Evolutionary conservation across 2,329 filamentous ascomycete species (phyloP), one percentile per base, ranked within the genome.

Genomic region (Penicillium sclerotigenum): DNA sequence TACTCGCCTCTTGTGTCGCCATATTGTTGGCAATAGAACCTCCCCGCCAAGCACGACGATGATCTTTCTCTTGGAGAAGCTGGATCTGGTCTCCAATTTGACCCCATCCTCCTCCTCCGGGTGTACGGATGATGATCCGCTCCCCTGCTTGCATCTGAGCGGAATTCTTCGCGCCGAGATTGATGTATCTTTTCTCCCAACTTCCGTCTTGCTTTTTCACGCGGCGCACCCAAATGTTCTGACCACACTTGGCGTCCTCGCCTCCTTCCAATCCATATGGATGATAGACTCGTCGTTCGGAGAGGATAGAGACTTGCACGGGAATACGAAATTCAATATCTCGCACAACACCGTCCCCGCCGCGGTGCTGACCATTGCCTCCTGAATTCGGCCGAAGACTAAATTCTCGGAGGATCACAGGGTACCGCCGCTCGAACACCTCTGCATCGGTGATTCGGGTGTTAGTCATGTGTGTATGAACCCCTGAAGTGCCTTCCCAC

Each of bases 381-480:
- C 84, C 86, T 33, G 83, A 87, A 0, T 83, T 85, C 1, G 74
- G 62, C 1, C 89, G 75, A 10, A 93, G 75, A 13, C 81, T 80
- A 70, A 92, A 93, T 62, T 88, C 82, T 6, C 86, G 79, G 33
- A 94, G 75, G 1, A 94, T 72, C 1, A 91, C 88, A 0, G 89
- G 89, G 66, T 91, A 91, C 9, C 89, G 78, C 28, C 87, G 80
- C 75, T 93, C 89, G 61, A 93, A 89, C 7, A 91, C 83, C 70
- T 94, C 90, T 0, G 87, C 81, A 68, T 93, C 90, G 0, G 89
- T 92, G 68, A 92, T 93, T 14, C 89, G 82, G 3, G 89, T 93
- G 71, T 94, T 94, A 7, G 90, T 93, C 87, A 92, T 91, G 74
- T 93, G 88, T 2, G 84, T 88, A 69, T 93, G 88, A n/a, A 92